Evolutionary conservation across 2,329 filamentous ascomycete genomes (phyloP).

Genomic region (Colletotrichum graminicola): DNA sequence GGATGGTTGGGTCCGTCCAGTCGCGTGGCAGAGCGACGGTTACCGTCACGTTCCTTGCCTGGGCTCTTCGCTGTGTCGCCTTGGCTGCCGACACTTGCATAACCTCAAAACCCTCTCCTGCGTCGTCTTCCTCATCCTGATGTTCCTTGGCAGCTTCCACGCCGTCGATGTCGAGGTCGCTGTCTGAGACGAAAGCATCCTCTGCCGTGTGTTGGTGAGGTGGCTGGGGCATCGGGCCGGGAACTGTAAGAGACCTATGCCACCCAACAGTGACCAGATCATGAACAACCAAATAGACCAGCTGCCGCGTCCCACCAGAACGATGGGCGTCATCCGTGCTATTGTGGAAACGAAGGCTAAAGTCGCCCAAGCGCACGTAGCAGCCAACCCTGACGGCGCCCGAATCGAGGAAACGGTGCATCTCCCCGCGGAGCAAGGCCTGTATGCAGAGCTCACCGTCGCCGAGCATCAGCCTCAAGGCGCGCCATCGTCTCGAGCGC

Average conservation of each 20-base stretch:
- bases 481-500: conserved; percentile 54
- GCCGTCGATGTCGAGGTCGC: conserved; percentile 38
- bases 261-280: conserved; percentile 62
- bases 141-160: background rate
- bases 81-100: conserved; percentile 47
- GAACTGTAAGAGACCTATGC: conserved; percentile 48
- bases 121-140: conserved; percentile 44
- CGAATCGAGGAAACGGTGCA: conserved; percentile 62
- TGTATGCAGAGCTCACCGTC: conserved; percentile 69
- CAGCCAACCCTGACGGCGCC: conserved; percentile 61
- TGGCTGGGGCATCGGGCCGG: background rate
- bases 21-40: conserved; percentile 56
- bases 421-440: conserved; percentile 59
- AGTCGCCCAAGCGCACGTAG: conserved; percentile 61
- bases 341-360: conserved; percentile 42
- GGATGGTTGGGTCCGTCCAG: conserved; percentile 56
- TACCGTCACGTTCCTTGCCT: conserved; percentile 10
- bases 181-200: conserved; percentile 29
- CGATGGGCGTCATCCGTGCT: conserved; percentile 23
- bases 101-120: conserved; percentile 51
- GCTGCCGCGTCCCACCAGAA: conserved; percentile 41
- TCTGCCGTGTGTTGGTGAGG: conserved; percentile 4
- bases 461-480: conserved; percentile 62
- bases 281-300: conserved; percentile 61
- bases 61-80: conserved; percentile 15